Base-by-base conservation (phyloP, 352 stramenopile species). In the Peronospora belbahrii region DNA sequence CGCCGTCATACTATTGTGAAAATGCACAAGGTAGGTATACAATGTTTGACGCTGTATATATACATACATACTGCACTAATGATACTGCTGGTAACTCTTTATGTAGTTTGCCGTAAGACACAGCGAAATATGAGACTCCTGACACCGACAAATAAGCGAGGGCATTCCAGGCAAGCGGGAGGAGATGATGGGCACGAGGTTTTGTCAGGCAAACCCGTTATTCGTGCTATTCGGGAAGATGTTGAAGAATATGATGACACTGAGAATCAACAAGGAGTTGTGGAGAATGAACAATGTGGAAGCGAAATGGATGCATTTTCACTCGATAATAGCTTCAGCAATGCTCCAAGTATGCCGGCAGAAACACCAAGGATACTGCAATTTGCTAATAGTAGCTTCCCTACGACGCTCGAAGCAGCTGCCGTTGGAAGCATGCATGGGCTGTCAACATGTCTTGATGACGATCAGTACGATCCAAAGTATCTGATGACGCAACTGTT, bases 401-500 rank as follows among this genome's bases (percentile, higher is more conserved):
- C 18, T 44, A 25, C 24, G n/a, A 27, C 25, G 2, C 6, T n/a
- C 24, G 39, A 9, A 14, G 10, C 28, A 47, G 1, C 18, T 25
- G 15, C 9, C 9, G 15, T 9, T 10, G 17, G 23, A 32, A 41
- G 2, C 9, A 27, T 32, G 11, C 14, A 27, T 19, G 38, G 19
- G 18, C 6, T 13, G 7, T 39, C 36, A n/a, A 38, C 20, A 0
- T 17, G 38, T 8, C 18, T 15, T 1, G 20, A 25, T 14, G 33
- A 50, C 10, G 52, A 66, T 4, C 22, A 35, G 13, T 65, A 80
- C 14, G 70, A 91, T 28, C 79, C 82, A 27, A 62, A 73, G 36
- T 75, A 84, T 46, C 47, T 93, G 27, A 93, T 93, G 82, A 85
- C 83, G 68, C 72, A 89, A 49, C 46, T 93, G 0, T 93, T 89